A percentile compares a stretch with the other conserved stretches of the same genome.
Evolutionary conservation across 208 protist species (phyloP).

Genomic region (Trypanosoma vivax): DNA sequence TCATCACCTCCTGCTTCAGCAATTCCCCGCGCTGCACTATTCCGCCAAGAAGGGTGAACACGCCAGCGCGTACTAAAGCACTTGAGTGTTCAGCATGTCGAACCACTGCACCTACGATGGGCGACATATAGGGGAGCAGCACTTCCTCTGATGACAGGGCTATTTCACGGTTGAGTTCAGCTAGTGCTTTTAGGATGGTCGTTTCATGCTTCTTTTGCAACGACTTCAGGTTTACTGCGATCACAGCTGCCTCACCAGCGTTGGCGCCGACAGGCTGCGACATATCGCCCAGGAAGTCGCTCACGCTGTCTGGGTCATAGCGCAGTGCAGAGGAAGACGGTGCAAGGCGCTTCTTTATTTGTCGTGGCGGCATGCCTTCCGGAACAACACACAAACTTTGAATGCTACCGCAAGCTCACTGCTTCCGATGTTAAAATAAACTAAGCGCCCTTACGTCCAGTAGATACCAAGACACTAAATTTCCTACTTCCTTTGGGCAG

Average conservation of each 20-base stretch:
- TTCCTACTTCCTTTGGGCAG: too few species aligned
- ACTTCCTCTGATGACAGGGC: conserved; percentile 21
- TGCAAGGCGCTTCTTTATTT: conserved; percentile 60
- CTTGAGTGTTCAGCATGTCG: conserved; percentile 62
- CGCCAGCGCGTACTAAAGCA: conserved; percentile 40
- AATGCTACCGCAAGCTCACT: neutral
- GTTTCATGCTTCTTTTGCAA: conserved; percentile 78
- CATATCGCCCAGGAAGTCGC: conserved; percentile 65
- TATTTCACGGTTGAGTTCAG: conserved; percentile 35
- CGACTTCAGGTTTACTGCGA: conserved; percentile 56
- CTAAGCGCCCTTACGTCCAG: too few species aligned
- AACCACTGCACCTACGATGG: conserved; percentile 50
- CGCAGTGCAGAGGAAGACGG: conserved; percentile 39
- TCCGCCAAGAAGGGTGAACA: conserved; percentile 47
- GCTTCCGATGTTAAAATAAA: too few species aligned
- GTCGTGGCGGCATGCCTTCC: conserved; percentile 17
- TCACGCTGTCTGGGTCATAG: conserved; percentile 42
- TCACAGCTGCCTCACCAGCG: conserved; percentile 22
- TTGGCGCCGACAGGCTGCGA: conserved; percentile 13
- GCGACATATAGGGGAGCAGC: conserved; percentile 40
- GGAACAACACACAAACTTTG: too few species aligned
- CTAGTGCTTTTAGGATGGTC: conserved; percentile 80
- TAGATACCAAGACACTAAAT: too few species aligned
- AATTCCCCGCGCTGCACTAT: conserved; percentile 39
- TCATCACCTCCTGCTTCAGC: conserved; percentile 35